Conservation (phyloP, 2,329 filamentous ascomycete genomes). For the Diaporthe destruens region DNA sequence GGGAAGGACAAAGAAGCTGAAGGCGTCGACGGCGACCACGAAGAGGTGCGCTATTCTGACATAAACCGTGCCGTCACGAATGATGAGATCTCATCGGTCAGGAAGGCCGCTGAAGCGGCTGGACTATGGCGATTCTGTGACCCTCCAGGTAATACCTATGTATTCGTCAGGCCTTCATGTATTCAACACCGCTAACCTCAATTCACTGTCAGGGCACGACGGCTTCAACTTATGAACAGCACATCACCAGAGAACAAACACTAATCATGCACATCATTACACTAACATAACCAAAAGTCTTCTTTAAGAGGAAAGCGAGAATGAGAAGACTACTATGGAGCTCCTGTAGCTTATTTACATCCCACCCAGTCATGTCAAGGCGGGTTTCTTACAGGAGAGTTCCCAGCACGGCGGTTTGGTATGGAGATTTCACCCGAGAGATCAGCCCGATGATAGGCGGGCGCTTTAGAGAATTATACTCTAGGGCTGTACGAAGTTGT, state of each 20-base stretch:
- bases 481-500: no score
- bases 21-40: slow-evolving; percentile 46
- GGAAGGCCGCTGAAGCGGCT: slow-evolving; percentile 75
- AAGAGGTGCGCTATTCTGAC: slow-evolving; percentile 76
- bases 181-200: not conserved
- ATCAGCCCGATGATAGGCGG: no score
- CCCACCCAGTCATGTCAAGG: not conserved
- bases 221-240: slow-evolving; percentile 61
- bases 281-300: not conserved
- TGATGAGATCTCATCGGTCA: slow-evolving; percentile 75
- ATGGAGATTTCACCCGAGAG: no score
- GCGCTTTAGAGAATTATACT: no score
- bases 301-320: not conserved
- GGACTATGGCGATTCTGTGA: slow-evolving; percentile 87
- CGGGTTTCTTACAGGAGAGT: not conserved
- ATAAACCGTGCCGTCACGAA: slow-evolving; percentile 79
- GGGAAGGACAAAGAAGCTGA: slow-evolving; percentile 47
- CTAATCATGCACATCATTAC: not conserved
- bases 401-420: not conserved
- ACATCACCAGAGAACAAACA: no score
- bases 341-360: not conserved
- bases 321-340: not conserved
- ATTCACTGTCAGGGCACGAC: slow-evolving; percentile 52
- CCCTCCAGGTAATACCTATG: slow-evolving; percentile 51
- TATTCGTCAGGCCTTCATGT: no score